Base-by-base conservation (phyloP, 202 grass and related monocot species). In the Thinopyrum obtusiflorum region DNA sequence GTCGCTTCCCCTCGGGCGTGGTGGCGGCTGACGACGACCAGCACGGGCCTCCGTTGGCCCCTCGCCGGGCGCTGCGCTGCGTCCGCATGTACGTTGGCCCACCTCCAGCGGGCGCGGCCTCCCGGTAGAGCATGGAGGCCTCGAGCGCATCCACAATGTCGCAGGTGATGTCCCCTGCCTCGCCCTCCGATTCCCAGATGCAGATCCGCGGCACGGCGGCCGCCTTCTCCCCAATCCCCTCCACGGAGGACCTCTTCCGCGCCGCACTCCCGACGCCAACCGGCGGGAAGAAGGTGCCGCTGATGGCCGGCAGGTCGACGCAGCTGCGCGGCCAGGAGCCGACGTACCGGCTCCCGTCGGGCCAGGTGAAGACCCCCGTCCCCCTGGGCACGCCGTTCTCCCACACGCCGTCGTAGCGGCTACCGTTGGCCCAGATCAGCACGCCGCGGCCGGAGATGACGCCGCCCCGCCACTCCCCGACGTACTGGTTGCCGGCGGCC, bases 171-270 rank as follows among this genome's bases (percentile, higher is more conserved):
- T 99, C 93, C 25, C 97, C 97, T 0, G 92, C 97, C 39, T 97
- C 97, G 61, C 93, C 93, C 12, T 99, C 97, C 11, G 93, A 96
- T 35, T 99, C 97, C 97, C 97, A 99, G 82, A 99, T 97, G 87
- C 97, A 97, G 88, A 99, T 99, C 89, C 97, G 91, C 9, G 97
- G 93, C 49, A 92, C 88, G 2, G 81, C 49, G 0, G 82, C 63
- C 1, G 83, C 80, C 69, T 90, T 90, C 61, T 91, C 92, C 7
- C 85, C 84, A 11, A 89, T 47, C 2, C 85, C 86, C 17, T 97
- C 93, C 7, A 97, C 93, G 11, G 93, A 99, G 40, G 90, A 94
- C 31, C 93, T 83, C 85, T 99, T 99, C 60, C 92, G 86, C 17
- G 82, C 82, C 0, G 84, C 71, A 3, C 81, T 70, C 4, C 64